Evolutionary conservation across 768 basidiomycete genomes (phyloP).

Genomic region (Plicaturopsis crispa): DNA sequence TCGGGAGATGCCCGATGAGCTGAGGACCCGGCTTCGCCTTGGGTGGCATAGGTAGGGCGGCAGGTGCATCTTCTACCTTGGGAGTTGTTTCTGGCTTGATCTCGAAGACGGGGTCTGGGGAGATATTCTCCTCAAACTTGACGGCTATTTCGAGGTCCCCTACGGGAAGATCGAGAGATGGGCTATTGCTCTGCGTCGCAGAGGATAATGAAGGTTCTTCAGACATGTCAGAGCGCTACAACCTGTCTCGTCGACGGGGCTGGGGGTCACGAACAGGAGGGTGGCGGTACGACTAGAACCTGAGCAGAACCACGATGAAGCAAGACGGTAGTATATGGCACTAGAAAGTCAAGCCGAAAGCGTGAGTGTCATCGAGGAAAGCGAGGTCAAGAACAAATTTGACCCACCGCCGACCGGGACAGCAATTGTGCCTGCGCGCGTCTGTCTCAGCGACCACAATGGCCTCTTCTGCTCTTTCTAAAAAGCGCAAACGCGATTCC

Average conservation of each 20-base stretch:
- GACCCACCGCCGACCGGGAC: no score
- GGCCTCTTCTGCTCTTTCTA: slow-evolving; percentile 20
- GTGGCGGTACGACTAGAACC: no score
- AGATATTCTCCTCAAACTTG: slow-evolving; percentile 8
- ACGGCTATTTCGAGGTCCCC: slow-evolving; percentile 8
- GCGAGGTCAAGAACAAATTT: no score
- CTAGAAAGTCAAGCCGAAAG: no score
- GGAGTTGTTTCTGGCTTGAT: slow-evolving; percentile 22
- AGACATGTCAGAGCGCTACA: no score
- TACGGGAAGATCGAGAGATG: slow-evolving; percentile 9
- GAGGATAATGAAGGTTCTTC: slow-evolving; percentile 12
- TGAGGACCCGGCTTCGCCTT: slow-evolving; percentile 35
- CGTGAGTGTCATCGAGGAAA: no score
- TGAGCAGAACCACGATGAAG: no score
- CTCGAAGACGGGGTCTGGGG: slow-evolving; percentile 9
- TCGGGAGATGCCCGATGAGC: slow-evolving; percentile 76
- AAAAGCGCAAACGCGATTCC: slow-evolving; percentile 42
- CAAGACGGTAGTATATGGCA: no score
- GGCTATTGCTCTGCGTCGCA: slow-evolving; percentile 18
- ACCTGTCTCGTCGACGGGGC: no score
- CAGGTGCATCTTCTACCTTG: slow-evolving; percentile 25
- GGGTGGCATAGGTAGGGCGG: slow-evolving; percentile 24
- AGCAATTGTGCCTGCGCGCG: no score
- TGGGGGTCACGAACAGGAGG: no score
- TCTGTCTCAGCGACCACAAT: slow-evolving; percentile 11